A percentile compares a stretch with the other conserved stretches of the same genome.
Evolutionary conservation across 2,329 filamentous ascomycete species (phyloP).

Genomic region (Fusarium albosuccineum): DNA sequence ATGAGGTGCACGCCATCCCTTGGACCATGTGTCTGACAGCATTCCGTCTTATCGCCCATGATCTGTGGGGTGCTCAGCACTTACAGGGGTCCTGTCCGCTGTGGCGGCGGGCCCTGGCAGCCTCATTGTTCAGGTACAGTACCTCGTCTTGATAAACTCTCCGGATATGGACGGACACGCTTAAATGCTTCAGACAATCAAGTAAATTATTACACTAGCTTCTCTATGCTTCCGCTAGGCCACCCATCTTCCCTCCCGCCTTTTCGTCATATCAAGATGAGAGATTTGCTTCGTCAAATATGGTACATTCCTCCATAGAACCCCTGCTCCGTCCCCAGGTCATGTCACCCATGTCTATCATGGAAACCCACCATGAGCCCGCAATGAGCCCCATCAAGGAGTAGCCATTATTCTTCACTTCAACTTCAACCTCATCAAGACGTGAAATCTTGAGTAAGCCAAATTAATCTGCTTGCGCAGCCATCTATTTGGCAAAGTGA

Average conservation of each 20-base stretch:
- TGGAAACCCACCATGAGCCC: conserved; percentile 5
- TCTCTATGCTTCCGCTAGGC: conserved; percentile 20
- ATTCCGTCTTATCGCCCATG: conserved; percentile 1
- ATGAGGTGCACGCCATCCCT: background rate
- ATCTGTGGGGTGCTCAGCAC: background rate
- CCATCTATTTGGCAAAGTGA: conserved; percentile 92
- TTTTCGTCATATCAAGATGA: conserved; percentile 27
- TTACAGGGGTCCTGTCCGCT: background rate
- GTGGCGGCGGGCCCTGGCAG: background rate
- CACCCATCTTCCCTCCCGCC: conserved; percentile 10
- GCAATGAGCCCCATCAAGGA: background rate
- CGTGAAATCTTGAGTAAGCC: background rate
- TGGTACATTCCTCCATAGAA: conserved; percentile 21
- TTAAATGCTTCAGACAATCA: conserved; percentile 7
- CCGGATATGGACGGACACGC: too few relatives aligned
- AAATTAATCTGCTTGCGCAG: conserved; percentile 1
- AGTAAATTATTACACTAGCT: conserved; percentile 24
- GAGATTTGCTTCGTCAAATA: conserved; percentile 31
- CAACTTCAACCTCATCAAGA: conserved; percentile 3
- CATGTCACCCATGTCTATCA: conserved; percentile 9
- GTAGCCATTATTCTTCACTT: conserved; percentile 4
- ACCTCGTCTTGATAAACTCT: too few relatives aligned
- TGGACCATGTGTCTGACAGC: background rate
- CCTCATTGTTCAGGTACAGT: background rate
- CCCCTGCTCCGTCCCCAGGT: conserved; percentile 7